Percentiles rank a stretch among this genome's conserved stretches.
These are phyloP conservation scores for Corylus americana DNA, from an alignment of 306 rosid species.

Conservation along the genomic window DNA sequence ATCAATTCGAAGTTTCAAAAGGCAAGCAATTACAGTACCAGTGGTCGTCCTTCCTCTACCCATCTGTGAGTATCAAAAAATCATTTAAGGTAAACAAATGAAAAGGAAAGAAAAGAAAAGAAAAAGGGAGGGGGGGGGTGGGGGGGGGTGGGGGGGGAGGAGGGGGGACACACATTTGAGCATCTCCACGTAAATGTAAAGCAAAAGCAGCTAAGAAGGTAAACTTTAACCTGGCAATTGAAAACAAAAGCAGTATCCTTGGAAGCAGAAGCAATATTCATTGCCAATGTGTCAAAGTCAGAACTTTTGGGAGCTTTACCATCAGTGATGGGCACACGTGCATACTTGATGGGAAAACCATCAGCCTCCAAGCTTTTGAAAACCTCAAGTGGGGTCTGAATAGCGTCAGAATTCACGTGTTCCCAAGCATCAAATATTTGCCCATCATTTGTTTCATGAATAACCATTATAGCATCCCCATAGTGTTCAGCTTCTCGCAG, in stretches of 20 bases:
- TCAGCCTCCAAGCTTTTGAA: constrained; percentile 69
- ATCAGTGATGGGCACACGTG: constrained; percentile 91
- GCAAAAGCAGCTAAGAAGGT: constrained; percentile 28
- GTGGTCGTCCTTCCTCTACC: constrained; percentile 96
- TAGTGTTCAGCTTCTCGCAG: constrained; percentile 78
- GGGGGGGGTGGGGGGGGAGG: no score
- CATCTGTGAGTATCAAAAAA: constrained; percentile 55
- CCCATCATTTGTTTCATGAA: constrained; percentile 81
- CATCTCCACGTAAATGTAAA: constrained; percentile 12
- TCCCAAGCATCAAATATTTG: constrained; percentile 93
- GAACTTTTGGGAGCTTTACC: constrained; percentile 96
- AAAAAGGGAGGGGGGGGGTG: no score
- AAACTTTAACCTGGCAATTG: constrained; percentile 76
- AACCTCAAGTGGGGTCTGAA: constrained; percentile 92
- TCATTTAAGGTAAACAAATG: constrained; percentile 22
- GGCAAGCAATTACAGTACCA: constrained; percentile 92
- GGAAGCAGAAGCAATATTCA: constrained; percentile 74
- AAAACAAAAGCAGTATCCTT: constrained; percentile 81
- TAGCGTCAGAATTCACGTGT: constrained; percentile 55
- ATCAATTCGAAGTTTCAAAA: constrained; percentile 81
- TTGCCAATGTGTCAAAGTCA: constrained; percentile 70
- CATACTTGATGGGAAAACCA: constrained; percentile 85
- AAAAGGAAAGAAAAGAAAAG: constrained; percentile 5
- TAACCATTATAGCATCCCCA: constrained; percentile 83
- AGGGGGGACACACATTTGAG: not conserved